Evolutionary conservation across 306 rosid species (phyloP), one percentile per base, ranked within the genome.

Genomic region (Glycine latifolia): DNA sequence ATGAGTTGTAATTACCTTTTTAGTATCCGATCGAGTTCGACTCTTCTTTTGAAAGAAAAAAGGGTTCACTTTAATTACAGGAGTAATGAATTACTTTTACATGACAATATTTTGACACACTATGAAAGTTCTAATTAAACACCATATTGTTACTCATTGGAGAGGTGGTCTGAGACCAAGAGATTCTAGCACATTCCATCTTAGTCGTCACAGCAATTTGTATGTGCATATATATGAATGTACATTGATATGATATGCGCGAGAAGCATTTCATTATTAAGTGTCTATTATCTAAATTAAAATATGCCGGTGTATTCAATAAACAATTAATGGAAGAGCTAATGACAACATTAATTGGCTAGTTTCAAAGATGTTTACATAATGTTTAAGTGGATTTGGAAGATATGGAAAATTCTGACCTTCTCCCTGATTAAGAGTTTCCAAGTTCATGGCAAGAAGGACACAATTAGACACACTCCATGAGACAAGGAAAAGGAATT

Each of bases 401-500:
- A 59, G 79, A 79, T 77, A 60, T 67, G 72, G 59, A 39, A 71
- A 59, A 65, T 17, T 78, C 48, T 81, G 85, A 75, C 50, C 26
- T 70, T 26, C 66, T 58, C 8, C 41, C 12, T 61, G 9, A 7
- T 35, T 15, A 39, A 44, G 67, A 67, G 68, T 69, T 70, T 74
- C 83, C 77, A 82, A 82, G 68, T 86, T 77, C 79, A 87, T 81
- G 76, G 81, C 3, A 65, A 79, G 78, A 81, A 82, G 76, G 76
- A 80, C 48, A 73, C 6, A 15, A 53, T 26, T 53, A 71, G 70
- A 82, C 76, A 78, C 13, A 59, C 75, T 81, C 80, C 92, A 58
- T 73, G 86, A 85, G 81, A 87, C 88, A 79, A 79, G 91, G 90
- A 87, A 83, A 65, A 52, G 14, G 73, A 65, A 78, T 68, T 76